A percentile compares a stretch with the other conserved stretches of the same genome.
Conservation (phyloP, 2,329 filamentous ascomycete species). For the Calonectria hawksworthii region DNA sequence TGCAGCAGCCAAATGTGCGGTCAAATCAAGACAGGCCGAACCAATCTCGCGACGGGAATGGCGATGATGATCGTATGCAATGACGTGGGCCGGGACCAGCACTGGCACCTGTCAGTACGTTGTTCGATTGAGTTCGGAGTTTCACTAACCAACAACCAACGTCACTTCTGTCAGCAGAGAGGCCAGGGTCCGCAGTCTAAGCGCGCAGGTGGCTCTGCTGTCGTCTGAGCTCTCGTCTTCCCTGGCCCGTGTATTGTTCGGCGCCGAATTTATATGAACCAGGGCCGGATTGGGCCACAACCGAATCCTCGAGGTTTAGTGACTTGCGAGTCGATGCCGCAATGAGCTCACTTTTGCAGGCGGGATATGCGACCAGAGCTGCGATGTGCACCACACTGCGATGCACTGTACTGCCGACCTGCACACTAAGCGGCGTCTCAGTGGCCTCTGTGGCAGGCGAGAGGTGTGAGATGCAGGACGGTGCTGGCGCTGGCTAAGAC, state of each 20-base stretch:
- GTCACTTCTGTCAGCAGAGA: conserved; percentile 37
- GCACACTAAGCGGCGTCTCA: background rate
- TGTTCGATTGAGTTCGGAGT: conserved; percentile 31
- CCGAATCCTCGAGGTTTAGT: background rate
- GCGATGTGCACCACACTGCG: background rate
- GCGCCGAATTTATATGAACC: background rate
- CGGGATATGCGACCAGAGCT: conserved; percentile 13
- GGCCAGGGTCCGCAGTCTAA: conserved; percentile 19
- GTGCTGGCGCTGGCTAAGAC: background rate
- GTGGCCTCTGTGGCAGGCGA: background rate
- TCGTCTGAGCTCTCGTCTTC: background rate
- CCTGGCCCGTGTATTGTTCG: background rate
- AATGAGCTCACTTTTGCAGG: conserved; percentile 22
- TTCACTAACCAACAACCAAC: conserved; percentile 33
- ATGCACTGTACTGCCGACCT: background rate
- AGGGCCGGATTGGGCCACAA: background rate
- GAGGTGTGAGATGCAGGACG: conserved; percentile 4
- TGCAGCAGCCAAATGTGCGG: conserved; percentile 7
- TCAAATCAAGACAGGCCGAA: conserved; percentile 20
- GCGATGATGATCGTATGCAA: conserved; percentile 45
- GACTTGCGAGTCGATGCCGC: background rate
- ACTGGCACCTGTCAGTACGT: conserved; percentile 34
- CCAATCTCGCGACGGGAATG: conserved; percentile 36
- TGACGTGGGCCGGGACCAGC: conserved; percentile 36
- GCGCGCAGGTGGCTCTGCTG: conserved; percentile 2